Percentiles rank a stretch among this genome's conserved stretches.
Conservation (phyloP, 2,329 filamentous ascomycete genomes). For the Monosporascus cannonballus region DNA sequence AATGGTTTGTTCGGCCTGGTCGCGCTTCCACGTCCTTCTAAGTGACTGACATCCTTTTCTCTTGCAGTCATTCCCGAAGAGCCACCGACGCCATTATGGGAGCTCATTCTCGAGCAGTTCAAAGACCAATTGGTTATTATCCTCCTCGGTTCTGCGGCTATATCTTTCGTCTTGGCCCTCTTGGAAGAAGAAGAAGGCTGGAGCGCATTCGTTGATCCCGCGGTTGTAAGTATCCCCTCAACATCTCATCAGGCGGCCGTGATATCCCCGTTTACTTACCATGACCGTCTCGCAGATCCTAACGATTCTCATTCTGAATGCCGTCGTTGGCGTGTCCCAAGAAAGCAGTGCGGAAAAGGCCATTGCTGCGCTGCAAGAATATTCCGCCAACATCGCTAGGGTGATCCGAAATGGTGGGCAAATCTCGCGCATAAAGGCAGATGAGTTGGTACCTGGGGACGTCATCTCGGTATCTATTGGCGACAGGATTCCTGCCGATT, state of each 20-base stretch:
- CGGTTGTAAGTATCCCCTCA: conserved; percentile 62
- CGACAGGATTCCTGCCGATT: conserved; percentile 91
- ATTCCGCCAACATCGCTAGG: conserved; percentile 96
- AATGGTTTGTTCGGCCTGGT: conserved; percentile 48
- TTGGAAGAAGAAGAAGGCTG: conserved; percentile 91
- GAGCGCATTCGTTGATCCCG: conserved; percentile 95
- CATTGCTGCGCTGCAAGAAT: conserved; percentile 96
- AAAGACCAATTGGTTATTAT: conserved; percentile 98
- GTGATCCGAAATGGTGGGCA: conserved; percentile 76
- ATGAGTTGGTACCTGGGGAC: conserved; percentile 92
- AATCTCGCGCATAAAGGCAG: conserved; percentile 81
- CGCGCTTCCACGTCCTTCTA: conserved; percentile 6
- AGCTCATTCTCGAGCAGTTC: conserved; percentile 96
- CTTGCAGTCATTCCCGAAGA: conserved; percentile 65
- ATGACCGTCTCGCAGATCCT: conserved; percentile 60
- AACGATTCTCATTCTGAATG: conserved; percentile 93
- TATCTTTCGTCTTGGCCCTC: conserved; percentile 88
- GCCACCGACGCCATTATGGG: conserved; percentile 90
- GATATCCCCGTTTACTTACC: conserved; percentile 7
- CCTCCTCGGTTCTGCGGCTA: conserved; percentile 81
- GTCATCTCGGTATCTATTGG: conserved; percentile 83
- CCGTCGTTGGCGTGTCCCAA: conserved; percentile 95
- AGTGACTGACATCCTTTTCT: neutral
- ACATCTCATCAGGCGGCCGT: conserved; percentile 6
- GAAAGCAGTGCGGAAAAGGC: conserved; percentile 98